Percentiles rank a stretch among this genome's conserved stretches.
phyloP scores from a whole-genome alignment of 2,329 filamentous ascomycete genomes.

The Seiridium cupressi region DNA sequence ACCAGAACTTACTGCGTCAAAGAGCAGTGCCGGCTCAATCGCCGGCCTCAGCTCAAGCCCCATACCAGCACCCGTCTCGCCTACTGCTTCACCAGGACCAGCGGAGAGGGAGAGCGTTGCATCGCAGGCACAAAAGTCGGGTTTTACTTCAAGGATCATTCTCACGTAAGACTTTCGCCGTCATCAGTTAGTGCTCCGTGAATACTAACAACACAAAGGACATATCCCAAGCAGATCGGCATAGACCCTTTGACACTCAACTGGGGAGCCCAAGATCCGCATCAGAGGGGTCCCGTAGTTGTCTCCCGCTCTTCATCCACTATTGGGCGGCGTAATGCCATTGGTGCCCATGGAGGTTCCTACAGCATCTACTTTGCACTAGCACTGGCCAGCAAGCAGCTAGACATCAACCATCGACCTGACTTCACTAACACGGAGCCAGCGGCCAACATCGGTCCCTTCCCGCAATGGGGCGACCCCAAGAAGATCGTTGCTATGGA shows the following conservation, averaged over 20 bases:
- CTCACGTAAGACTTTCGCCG: slow-evolving; percentile 41
- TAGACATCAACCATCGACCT: slow-evolving; percentile 75
- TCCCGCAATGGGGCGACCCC: slow-evolving; percentile 82
- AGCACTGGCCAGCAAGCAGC: slow-evolving; percentile 86
- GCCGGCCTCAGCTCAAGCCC: neutral
- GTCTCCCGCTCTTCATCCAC: slow-evolving; percentile 76
- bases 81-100: slow-evolving; percentile 8
- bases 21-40: neutral
- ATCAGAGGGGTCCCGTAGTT: slow-evolving; percentile 79
- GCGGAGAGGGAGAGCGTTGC: slow-evolving; percentile 17
- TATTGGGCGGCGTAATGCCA: slow-evolving; percentile 74
- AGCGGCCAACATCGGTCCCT: slow-evolving; percentile 83
- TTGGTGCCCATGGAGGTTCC: slow-evolving; percentile 65
- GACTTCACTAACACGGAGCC: slow-evolving; percentile 82
- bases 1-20: neutral
- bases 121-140: slow-evolving; percentile 35
- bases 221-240: slow-evolving; percentile 90
- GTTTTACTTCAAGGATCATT: slow-evolving; percentile 53
- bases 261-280: slow-evolving; percentile 79
- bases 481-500: slow-evolving; percentile 99
- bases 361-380: slow-evolving; percentile 96
- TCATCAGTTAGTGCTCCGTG: neutral
- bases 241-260: slow-evolving; percentile 87
- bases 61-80: slow-evolving; percentile 9
- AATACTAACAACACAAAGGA: slow-evolving; percentile 40